Percentiles rank a stretch among this genome's conserved stretches.
Conservation (phyloP, 1,284 basidiomycete species). For the Austroboletus novae-zelandiae region DNA sequence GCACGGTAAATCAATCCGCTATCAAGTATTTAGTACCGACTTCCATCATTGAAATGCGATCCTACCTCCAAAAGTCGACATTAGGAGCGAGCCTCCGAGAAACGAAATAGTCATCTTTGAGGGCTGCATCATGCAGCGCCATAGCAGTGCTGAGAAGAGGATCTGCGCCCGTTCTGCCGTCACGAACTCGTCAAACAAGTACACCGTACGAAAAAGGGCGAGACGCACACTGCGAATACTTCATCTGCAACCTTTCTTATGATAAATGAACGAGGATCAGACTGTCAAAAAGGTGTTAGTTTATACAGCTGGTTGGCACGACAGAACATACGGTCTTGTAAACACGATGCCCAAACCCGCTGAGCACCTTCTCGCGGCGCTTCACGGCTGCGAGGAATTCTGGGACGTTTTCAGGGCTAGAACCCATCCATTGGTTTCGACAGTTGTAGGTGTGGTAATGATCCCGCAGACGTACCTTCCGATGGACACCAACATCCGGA, state of each 20-base stretch:
- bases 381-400: constrained; percentile 84
- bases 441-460: not conserved
- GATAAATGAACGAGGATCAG: constrained; percentile 85
- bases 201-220: not conserved
- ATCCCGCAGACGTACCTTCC: constrained; percentile 56
- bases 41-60: not conserved
- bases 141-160: constrained; percentile 84
- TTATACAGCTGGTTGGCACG: not conserved
- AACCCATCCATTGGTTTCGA: constrained; percentile 3
- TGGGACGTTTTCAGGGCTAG: constrained; percentile 78
- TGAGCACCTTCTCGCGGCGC: constrained; percentile 79
- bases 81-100: constrained; percentile 75
- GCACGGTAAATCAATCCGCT: constrained; percentile 85
- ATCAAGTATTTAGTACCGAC: constrained; percentile 1
- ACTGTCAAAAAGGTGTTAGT: constrained; percentile 41
- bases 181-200: not conserved
- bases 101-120: constrained; percentile 86
- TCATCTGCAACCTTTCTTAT: constrained; percentile 86
- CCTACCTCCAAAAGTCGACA: constrained; percentile 73
- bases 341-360: constrained; percentile 83
- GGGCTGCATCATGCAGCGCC: constrained; percentile 81
- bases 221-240: constrained; percentile 72
- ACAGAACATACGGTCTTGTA: constrained; percentile 71
- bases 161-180: constrained; percentile 70
- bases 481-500: constrained; percentile 85